These are phyloP conservation scores for Phytophthora chlamydospora DNA, from an alignment of 352 stramenopile species.

Conservation along the genomic window DNA sequence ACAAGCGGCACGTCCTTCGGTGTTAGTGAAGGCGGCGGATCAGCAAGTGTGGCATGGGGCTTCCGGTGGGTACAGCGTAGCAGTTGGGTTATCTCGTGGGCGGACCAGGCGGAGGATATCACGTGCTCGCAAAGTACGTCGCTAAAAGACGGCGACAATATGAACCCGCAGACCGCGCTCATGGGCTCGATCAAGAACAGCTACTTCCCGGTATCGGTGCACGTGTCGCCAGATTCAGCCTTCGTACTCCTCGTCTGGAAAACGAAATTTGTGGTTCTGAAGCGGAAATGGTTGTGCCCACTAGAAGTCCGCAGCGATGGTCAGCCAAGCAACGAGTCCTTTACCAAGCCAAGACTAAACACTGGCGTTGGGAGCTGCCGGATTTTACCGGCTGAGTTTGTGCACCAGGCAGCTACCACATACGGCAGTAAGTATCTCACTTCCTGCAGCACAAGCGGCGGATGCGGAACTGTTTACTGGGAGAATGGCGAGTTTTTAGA, in stretches of 20 bases:
- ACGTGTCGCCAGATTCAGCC: conserved; percentile 63
- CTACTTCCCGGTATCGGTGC: conserved; percentile 69
- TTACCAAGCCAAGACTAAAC: conserved; percentile 38
- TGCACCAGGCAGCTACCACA: conserved; percentile 24
- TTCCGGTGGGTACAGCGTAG: conserved; percentile 81
- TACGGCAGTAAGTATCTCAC: conserved; percentile 15
- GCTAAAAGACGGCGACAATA: conserved; percentile 80
- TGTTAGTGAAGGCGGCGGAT: conserved; percentile 26
- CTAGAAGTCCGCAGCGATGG: conserved; percentile 33
- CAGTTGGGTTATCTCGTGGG: conserved; percentile 88
- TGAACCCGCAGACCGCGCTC: conserved; percentile 79
- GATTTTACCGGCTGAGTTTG: conserved; percentile 40
- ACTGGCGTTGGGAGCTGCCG: conserved; percentile 59
- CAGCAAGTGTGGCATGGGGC: conserved; percentile 31
- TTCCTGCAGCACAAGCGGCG: conserved; percentile 8
- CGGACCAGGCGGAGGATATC: conserved; percentile 81
- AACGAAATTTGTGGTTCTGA: conserved; percentile 74
- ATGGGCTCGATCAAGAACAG: conserved; percentile 85
- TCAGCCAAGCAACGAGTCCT: conserved; percentile 25
- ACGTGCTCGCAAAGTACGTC: conserved; percentile 86
- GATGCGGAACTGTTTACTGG: conserved; percentile 44
- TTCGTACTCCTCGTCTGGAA: conserved; percentile 82
- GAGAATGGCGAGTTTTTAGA: conserved; percentile 71
- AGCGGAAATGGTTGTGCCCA: conserved; percentile 82
- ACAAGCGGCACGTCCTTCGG: conserved; percentile 27